Base-by-base conservation (phyloP, 1,139 yeast genomes). In the Geotrichum carabidarum region DNA sequence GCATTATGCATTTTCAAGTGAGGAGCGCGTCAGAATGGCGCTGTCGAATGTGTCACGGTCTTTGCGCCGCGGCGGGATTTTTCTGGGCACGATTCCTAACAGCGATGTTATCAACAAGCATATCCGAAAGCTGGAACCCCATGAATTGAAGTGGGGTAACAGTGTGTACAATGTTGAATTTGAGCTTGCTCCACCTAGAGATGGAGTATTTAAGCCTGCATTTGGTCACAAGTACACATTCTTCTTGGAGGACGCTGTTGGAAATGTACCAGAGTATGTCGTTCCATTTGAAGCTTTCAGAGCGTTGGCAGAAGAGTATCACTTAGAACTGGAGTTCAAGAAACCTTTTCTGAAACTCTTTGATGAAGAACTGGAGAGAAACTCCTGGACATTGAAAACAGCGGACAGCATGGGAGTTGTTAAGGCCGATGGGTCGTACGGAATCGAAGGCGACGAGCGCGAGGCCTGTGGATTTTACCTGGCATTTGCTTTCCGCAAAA, bases 231-330 rank as follows among this genome's bases (percentile, higher is more conserved):
- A 81, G 63, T 93, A 93, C 69, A 81, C 80, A 52, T 93, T 88
- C 67, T 88, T 78, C 72, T 74, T 93, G 58, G 83, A 84, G 61
- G 99, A 93, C 71, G 99, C 99, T 0, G 94, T 93, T 49, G 97
- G 89, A 60, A 84, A 93, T 65, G 97, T 93, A 8, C 98, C 98
- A 0, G 99, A 93, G 67, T 93, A 87, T 66, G 94, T 93, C n/a
- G 97, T 93, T 5, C 99, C 98, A 0, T 90, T 93, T 71, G 97
- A 93, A 64, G 81, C 86, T 0, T 80, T 93, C 57, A 77, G 95
- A 67, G 80, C 84, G 57, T 72, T 90, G 51, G 94, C 96, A 50
- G 91, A 85, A 67, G 95, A 89, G 58, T 86, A 83, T 68, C 89
- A 90, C 27, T 71, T 93, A 62, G 84, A 82, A 55, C 72, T 94